Evolutionary conservation across 257 asterid genomes (phyloP), one percentile per base, ranked within the genome.

Genomic region (Gentiana dahurica): DNA sequence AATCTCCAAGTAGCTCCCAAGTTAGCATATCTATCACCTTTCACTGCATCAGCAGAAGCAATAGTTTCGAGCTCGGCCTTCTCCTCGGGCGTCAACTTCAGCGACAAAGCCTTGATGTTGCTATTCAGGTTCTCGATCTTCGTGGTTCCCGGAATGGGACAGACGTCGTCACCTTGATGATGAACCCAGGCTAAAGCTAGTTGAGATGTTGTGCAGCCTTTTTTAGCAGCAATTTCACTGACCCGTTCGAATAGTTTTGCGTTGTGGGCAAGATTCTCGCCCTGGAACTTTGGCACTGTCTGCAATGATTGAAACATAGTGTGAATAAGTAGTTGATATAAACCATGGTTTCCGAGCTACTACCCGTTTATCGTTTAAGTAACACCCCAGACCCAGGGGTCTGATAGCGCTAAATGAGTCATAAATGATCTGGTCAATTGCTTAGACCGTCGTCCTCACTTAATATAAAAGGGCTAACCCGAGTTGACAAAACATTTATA

Each of bases 131-230:
- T 61, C 12, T 61, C 58, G 34, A 61, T 38, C 57, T 61, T 61
- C 12, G 65, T 61, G 65, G 65, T 61, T 10, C 65, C 65, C 0
- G 65, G 65, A 35, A 75, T 75, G 34, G 81, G 75, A 33, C 81
- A 75, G 1, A 75, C 81, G n/a, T 71, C 77, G 35, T 59, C 60
- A 6, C 81, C 81, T 63, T 62, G 77, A 43, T 61, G 59, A 52
- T 68, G 63, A 49, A 75, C 68, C 81, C 81, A 75, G 6, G 73
- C 62, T 52, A 72, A 59, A 39, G 78, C 78, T 12, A 76, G 57
- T 36, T 76, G 78, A 4, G 78, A 67, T 0, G 76, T 67, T 24
- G 58, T 72, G 64, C 73, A 73, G 4, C 71, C 63, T 38, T 63
- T 76, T 52, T 10, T 63, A 8, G 35, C 37, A 11, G 76, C 81